Conservation (phyloP, 2,329 filamentous ascomycete genomes). For the Cercospora sp. region DNA sequence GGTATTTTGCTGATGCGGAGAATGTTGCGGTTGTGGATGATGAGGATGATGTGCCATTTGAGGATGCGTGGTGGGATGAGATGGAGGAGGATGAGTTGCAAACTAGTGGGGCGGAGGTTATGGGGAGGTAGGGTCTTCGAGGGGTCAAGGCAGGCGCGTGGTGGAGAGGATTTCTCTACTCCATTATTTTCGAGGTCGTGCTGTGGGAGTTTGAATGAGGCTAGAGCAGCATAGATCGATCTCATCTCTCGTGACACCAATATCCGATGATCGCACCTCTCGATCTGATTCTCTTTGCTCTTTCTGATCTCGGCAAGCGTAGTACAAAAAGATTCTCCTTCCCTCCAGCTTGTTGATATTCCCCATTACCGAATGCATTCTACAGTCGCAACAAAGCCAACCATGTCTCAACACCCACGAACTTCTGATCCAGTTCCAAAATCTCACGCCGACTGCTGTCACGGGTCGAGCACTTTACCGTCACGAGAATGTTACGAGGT, state of each 20-base stretch:
- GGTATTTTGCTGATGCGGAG: slow-evolving; percentile 8
- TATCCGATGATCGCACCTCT: neutral
- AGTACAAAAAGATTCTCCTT: neutral
- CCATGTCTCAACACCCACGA: neutral
- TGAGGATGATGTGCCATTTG: slow-evolving; percentile 2
- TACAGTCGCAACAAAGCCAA: neutral
- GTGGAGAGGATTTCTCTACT: neutral
- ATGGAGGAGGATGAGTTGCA: slow-evolving; percentile 11
- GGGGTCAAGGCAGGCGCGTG: neutral
- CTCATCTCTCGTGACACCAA: neutral
- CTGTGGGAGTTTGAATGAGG: neutral
- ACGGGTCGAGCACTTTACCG: neutral
- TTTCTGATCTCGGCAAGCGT: neutral
- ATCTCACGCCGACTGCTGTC: neutral
- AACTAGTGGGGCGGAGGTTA: neutral
- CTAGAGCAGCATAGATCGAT: neutral
- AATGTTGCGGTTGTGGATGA: slow-evolving; percentile 2
- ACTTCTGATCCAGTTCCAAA: neutral
- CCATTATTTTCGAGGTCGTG: neutral
- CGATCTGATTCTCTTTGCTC: neutral
- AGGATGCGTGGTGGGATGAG: slow-evolving; percentile 10
- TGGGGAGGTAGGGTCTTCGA: neutral
- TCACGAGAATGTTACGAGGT: neutral
- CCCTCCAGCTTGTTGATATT: neutral
- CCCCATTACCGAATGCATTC: neutral